Base-by-base conservation (phyloP, 345 rosid species). In the Salix dunnii region DNA sequence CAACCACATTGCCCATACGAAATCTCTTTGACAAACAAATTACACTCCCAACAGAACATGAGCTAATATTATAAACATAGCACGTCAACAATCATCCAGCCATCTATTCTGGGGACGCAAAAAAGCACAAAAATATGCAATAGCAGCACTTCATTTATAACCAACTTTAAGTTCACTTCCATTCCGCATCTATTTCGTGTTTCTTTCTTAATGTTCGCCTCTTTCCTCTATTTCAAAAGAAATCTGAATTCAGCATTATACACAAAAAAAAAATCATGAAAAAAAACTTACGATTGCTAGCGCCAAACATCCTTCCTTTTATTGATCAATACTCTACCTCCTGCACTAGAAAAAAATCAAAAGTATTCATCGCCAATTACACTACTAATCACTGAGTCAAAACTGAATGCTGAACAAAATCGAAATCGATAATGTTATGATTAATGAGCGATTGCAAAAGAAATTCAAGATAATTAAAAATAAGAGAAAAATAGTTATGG, bases 251-350 rank as follows among this genome's bases (percentile, higher is more conserved):
- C n/a, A 9, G n/a, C n/a, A 53, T 21, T 21, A 20, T 20, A 53
- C 9, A 53, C 21, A 53, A 53, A 51, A 51, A 53, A 21, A 33
- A 25, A 73, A 75, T n/a, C 51, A 10, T 65, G 67, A 40, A 28
- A 42, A 35, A 76, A 23, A 58, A 82, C 97, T 86, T 82, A 91
- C 95, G 83, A 62, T 72, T 87, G 18, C 88, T 80, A 25, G 89
- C 77, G 30, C 84, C 90, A 40, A 88, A 91, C 97, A 92, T 90
- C 77, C 68, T 87, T n/a, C 61, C 77, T 75, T 33, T 40, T 31
- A 33, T 46, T 71, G 66, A 71, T 53, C 68, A 49, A 51, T 49
- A 42, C 14, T 65, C 71, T 69, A 70, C 70, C 67, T 77, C 79
- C 67, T 53, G 67, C 78, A 74, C 78, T 72, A 71, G 30, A 67